Evolutionary conservation across 2,329 filamentous ascomycete genomes (phyloP).

Genomic region (Ceratocystis colombiana): DNA sequence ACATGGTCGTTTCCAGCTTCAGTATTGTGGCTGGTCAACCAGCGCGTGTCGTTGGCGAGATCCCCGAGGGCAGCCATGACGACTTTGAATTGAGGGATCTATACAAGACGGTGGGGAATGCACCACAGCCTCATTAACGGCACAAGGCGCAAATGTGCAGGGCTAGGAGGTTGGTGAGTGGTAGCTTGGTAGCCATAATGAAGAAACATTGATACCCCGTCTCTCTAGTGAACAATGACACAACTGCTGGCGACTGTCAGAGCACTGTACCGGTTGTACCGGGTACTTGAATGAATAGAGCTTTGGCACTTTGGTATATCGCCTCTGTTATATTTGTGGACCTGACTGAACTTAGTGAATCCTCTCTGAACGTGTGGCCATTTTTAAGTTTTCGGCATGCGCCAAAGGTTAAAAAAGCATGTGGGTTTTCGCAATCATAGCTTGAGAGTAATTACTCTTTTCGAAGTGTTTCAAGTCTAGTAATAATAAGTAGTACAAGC

Average conservation of each 20-base stretch:
- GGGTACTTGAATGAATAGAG: not conserved
- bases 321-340: not conserved
- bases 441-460: not conserved
- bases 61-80: slow-evolving; percentile 59
- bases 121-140: slow-evolving; percentile 32
- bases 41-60: slow-evolving; percentile 68
- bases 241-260: slow-evolving; percentile 1
- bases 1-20: slow-evolving; percentile 88
- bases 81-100: slow-evolving; percentile 54
- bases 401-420: not conserved
- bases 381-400: not conserved
- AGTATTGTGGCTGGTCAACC: slow-evolving; percentile 80
- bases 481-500: too few relatives aligned
- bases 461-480: too few relatives aligned
- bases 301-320: not conserved
- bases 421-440: not conserved
- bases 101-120: slow-evolving; percentile 55
- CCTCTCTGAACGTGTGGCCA: not conserved
- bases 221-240: not conserved
- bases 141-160: not conserved
- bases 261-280: not conserved
- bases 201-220: slow-evolving; percentile 15
- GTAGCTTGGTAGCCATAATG: not conserved
- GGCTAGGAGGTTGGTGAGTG: not conserved
- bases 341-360: not conserved